Base-by-base conservation (phyloP, 2,329 filamentous ascomycete genomes). In the Apiospora sp. region DNA sequence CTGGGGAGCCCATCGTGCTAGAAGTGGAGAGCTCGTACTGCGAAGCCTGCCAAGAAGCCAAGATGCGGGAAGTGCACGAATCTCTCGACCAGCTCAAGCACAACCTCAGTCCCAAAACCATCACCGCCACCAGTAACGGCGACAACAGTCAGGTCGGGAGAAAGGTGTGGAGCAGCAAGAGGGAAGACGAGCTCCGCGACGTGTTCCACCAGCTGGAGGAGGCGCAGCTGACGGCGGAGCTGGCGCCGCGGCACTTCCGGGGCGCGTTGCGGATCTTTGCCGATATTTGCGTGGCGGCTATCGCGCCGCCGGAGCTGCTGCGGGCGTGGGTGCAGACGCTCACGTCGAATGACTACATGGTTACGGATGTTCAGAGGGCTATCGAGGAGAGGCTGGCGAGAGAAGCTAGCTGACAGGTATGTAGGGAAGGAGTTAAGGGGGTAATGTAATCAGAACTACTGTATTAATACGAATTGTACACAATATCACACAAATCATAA, bases 141-240 rank as follows among this genome's bases (percentile, higher is more conserved):
- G 22, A 34, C 6, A 12, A 34, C 19, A n/a, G n/a, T n/a, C n/a
- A n/a, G n/a, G n/a, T n/a, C n/a, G n/a, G n/a, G n/a, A n/a, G n/a
- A n/a, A n/a, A n/a, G n/a, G n/a, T n/a, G n/a, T n/a, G n/a, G 30
- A 64, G 30, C 54, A 22, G 14, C 54, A 1, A 3, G 16, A 2
- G 34, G 34, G 58, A 64, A 34, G 58, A 64, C 34, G 22, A 64
- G 34, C 58, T 64, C 22, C 58, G 58, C 10, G 58, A 64, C 58
- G 34, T 41, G 19, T 64, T 64, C 58, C 58, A 22, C 2, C 34
- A 64, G 34, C 58, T 64, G 34, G 58, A 64, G 58, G 58, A n/a
- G 34, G 58, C 58, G 58, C 58, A 64, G 16, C 58, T 64, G 58
- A 64, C 58, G 19, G 58, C 58, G 7, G 58, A 64, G 58, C 58